Conservation (phyloP, 805 yeast species). For the Saccharomyces jurei region DNA sequence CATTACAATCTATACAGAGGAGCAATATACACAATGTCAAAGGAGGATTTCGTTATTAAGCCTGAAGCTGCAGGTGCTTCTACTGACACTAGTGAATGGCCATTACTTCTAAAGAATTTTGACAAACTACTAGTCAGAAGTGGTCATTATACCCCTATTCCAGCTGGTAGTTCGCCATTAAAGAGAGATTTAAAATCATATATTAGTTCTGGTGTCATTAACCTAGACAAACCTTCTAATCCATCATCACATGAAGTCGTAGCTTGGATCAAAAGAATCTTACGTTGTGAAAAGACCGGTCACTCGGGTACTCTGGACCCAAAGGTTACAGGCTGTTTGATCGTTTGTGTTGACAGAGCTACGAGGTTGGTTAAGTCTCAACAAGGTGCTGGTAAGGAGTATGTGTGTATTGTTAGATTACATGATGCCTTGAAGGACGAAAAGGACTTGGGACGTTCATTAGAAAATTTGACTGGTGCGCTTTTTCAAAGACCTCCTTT, state of each 20-base stretch:
- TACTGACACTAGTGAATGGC: slow-evolving; percentile 91
- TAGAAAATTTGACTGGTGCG: slow-evolving; percentile 97
- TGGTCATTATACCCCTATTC: slow-evolving; percentile 96
- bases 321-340: slow-evolving; percentile 95
- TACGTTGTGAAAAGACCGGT: slow-evolving; percentile 95
- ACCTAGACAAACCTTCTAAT: slow-evolving; percentile 95
- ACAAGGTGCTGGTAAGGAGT: slow-evolving; percentile 99
- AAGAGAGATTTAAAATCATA: slow-evolving; percentile 89
- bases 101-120: slow-evolving; percentile 83
- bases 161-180: slow-evolving; percentile 89
- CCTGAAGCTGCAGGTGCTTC: slow-evolving; percentile 77
- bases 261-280: slow-evolving; percentile 96
- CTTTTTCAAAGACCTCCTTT: slow-evolving; percentile 98
- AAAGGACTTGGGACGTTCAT: slow-evolving; percentile 75
- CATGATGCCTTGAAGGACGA: slow-evolving; percentile 90
- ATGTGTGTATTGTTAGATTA: slow-evolving; percentile 92
- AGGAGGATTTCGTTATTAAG: slow-evolving; percentile 69
- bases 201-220: slow-evolving; percentile 90
- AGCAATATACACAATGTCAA: slow-evolving; percentile 38
- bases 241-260: slow-evolving; percentile 99
- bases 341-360: slow-evolving; percentile 96
- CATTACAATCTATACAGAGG: background rate
- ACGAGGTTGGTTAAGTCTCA: slow-evolving; percentile 96
- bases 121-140: slow-evolving; percentile 91
- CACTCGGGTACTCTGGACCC: slow-evolving; percentile 99